Conservation (phyloP, 352 stramenopile species). For the Globisporangium parvum region DNA sequence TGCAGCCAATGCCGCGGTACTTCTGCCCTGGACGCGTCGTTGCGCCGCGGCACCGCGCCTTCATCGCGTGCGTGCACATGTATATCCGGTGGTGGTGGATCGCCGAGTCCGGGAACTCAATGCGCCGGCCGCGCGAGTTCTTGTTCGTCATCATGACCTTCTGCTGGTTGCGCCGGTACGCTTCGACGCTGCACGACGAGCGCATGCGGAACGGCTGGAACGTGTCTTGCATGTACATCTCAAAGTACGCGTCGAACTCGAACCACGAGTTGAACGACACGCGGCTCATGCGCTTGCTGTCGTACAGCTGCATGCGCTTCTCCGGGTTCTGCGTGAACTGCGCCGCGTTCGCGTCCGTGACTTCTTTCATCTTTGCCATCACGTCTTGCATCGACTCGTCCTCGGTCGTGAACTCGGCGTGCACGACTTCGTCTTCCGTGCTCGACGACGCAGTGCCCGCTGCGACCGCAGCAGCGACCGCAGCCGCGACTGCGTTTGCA, state of each 20-base stretch:
- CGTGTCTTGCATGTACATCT: conserved; percentile 86
- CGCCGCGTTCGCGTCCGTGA: conserved; percentile 22
- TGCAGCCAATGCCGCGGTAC: conserved; percentile 79
- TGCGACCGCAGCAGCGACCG: background rate
- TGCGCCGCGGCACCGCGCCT: conserved; percentile 68
- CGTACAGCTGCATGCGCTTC: conserved; percentile 54
- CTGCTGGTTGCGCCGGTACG: conserved; percentile 79
- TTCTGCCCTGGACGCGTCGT: conserved; percentile 74
- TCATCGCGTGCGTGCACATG: conserved; percentile 87
- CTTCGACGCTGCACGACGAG: conserved; percentile 77
- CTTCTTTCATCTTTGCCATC: conserved; percentile 66
- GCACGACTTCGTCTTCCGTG: conserved; percentile 21
- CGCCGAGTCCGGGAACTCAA: conserved; percentile 74
- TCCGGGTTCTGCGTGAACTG: conserved; percentile 26
- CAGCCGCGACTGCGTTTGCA: conserved; percentile 1
- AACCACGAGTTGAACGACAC: conserved; percentile 87
- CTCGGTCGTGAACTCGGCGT: conserved; percentile 44
- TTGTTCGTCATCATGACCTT: conserved; percentile 88
- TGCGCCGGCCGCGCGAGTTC: conserved; percentile 68
- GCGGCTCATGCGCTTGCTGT: conserved; percentile 79
- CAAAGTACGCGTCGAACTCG: conserved; percentile 84
- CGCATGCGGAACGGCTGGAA: conserved; percentile 85
- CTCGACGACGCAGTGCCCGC: conserved; percentile 16
- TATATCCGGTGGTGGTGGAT: conserved; percentile 88
- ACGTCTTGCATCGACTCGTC: conserved; percentile 49